A percentile compares a stretch with the other conserved stretches of the same genome.
These are phyloP conservation scores for Myriangium duriaei DNA, from an alignment of 2,329 filamentous ascomycete species.

Conservation along the genomic window DNA sequence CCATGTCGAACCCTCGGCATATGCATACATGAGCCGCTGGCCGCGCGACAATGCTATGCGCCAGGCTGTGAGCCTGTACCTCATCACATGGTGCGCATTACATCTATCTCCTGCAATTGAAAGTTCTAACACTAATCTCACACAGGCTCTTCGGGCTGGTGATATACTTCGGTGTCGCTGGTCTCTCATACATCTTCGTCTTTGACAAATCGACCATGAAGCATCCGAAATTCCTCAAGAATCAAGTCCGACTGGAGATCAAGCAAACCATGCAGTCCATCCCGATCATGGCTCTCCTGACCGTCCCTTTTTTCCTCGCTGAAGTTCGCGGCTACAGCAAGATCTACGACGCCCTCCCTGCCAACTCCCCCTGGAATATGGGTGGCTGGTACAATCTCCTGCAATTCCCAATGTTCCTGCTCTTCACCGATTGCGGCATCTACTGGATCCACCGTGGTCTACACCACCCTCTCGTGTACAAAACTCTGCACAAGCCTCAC, in stretches of 20 bases:
- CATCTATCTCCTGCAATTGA: neutral
- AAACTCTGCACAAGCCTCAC: slow-evolving; percentile 85
- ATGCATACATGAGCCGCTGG: slow-evolving; percentile 69
- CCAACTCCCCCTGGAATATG: slow-evolving; percentile 52
- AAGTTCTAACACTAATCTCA: slow-evolving; percentile 9
- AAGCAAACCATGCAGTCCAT: slow-evolving; percentile 62
- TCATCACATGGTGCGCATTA: slow-evolving; percentile 65
- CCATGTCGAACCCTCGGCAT: slow-evolving; percentile 55
- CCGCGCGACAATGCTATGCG: slow-evolving; percentile 64
- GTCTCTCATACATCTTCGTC: slow-evolving; percentile 73
- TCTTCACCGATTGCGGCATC: slow-evolving; percentile 81
- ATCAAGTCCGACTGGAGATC: slow-evolving; percentile 81
- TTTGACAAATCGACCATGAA: slow-evolving; percentile 84
- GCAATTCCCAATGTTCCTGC: slow-evolving; percentile 78
- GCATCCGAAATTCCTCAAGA: slow-evolving; percentile 90
- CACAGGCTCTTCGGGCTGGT: slow-evolving; percentile 70
- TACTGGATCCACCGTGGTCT: slow-evolving; percentile 85
- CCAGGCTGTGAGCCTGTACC: slow-evolving; percentile 62
- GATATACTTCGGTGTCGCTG: slow-evolving; percentile 74
- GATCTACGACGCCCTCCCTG: slow-evolving; percentile 59
- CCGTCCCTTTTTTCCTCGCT: slow-evolving; percentile 64
- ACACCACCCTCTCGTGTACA: slow-evolving; percentile 73
- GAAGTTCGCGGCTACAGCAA: slow-evolving; percentile 78
- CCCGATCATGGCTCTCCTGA: slow-evolving; percentile 72
- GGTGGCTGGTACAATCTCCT: slow-evolving; percentile 64